Evolutionary conservation across 352 stramenopile species (phyloP), one percentile per base, ranked within the genome.

Genomic region (Peronospora farinosa): DNA sequence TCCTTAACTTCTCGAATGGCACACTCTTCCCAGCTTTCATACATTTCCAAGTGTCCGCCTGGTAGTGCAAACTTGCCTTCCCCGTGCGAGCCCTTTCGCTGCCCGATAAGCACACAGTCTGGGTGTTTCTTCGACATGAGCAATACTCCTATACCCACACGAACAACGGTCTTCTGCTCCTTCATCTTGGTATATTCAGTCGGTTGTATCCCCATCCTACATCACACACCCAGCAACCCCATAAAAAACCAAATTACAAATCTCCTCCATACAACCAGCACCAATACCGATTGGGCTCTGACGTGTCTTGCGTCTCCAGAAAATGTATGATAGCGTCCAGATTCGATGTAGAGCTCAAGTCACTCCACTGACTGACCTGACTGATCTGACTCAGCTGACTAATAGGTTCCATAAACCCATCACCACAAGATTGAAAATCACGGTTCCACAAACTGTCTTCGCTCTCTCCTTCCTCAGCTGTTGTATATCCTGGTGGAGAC

Each of bases 241-340:
- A 42, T 5, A 46, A 35, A 25, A n/a, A n/a, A n/a, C n/a, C 37
- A 19, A 32, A 17, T 25, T 52, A 21, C 5, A 21, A 12, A n/a
- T 27, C 23, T 8, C 28, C 35, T 31, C n/a, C 46, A 9, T 33
- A 13, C 9, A 43, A 17, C 2, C n/a, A 40, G 12, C 13, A 15
- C 13, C 5, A 49, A 32, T 54, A 88, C 77, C 81, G 70, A 36
- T 78, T 70, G 25, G 46, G 74, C 37, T 90, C 78, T 3, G 74
- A 66, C 16, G 67, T 67, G 57, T 90, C 82, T 30, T 92, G 79
- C 44, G 80, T 79, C 46, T 92, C 82, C 2, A 92, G 57, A 47
- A 89, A 92, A 46, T 60, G 88, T 54, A 92, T 86, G 55, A 92
- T 90, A 40, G 86, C 79, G 59, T 90, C 81, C 45, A 92, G 58